Evolutionary conservation across 2,329 filamentous ascomycete species (phyloP).

Genomic region (Xenoacremonium recifei): DNA sequence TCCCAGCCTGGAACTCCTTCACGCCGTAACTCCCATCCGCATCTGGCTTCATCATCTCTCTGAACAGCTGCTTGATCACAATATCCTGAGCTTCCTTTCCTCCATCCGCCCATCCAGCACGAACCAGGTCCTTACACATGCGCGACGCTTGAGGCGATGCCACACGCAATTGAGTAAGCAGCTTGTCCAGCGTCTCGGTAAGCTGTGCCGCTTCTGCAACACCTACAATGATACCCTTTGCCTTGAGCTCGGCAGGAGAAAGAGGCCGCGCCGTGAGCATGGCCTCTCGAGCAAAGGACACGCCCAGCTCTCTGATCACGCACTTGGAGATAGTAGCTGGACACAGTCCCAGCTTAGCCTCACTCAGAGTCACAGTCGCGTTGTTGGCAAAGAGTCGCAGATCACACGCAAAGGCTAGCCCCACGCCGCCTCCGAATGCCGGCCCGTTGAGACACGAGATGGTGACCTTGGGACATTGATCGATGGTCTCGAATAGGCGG

Average conservation of each 20-base stretch:
- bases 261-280: constrained; percentile 36
- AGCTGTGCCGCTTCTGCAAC: constrained; percentile 13
- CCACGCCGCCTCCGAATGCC: constrained; percentile 42
- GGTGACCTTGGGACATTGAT: constrained; percentile 37
- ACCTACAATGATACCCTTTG: constrained; percentile 10
- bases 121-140: constrained; percentile 34
- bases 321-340: constrained; percentile 40
- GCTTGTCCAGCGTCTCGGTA: constrained; percentile 17
- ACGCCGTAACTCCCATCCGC: constrained; percentile 11
- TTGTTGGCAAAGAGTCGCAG: constrained; percentile 25
- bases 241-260: constrained; percentile 22
- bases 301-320: constrained; percentile 37
- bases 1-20: constrained; percentile 15
- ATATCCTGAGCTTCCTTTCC: constrained; percentile 6
- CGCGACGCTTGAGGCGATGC: constrained; percentile 28
- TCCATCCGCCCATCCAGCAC: constrained; percentile 22
- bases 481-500: constrained; percentile 33
- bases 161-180: constrained; percentile 19
- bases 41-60: constrained; percentile 16
- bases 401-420: constrained; percentile 42
- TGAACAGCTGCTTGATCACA: constrained; percentile 13
- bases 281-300: constrained; percentile 33
- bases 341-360: constrained; percentile 38
- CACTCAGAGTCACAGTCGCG: constrained; percentile 33
- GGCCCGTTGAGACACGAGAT: constrained; percentile 42